Evolutionary conservation across 2,329 filamentous ascomycete genomes (phyloP).

Genomic region (Pyricularia sp.): DNA sequence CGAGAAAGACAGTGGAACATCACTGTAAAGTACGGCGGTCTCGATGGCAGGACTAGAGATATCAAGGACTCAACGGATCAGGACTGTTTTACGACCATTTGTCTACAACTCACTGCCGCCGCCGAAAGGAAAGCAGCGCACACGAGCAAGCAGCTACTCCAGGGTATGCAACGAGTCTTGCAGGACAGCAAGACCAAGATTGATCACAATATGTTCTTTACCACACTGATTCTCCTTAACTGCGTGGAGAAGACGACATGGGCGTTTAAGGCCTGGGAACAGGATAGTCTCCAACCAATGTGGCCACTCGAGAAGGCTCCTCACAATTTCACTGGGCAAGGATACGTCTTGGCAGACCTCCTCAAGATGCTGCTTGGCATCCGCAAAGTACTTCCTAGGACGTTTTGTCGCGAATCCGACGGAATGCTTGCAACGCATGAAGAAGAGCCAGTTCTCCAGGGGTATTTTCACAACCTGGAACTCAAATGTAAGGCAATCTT

Average conservation of each 20-base stretch:
- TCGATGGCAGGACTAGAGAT: slow-evolving; percentile 17
- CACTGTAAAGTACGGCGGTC: slow-evolving; percentile 23
- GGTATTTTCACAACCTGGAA: slow-evolving; percentile 43
- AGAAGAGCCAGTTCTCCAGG: slow-evolving; percentile 28
- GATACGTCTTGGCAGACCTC: slow-evolving; percentile 43
- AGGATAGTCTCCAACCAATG: slow-evolving; percentile 42
- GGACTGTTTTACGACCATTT: slow-evolving; percentile 47
- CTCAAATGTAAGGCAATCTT: slow-evolving; percentile 39
- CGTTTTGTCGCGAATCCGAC: slow-evolving; percentile 27
- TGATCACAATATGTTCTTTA: slow-evolving; percentile 48
- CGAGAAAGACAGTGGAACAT: slow-evolving; percentile 50
- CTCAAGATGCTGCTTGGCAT: slow-evolving; percentile 50
- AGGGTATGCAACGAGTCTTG: slow-evolving; percentile 46
- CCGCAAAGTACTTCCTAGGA: slow-evolving; percentile 44
- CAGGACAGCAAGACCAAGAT: slow-evolving; percentile 48
- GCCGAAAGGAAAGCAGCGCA: slow-evolving; percentile 50
- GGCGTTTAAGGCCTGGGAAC: slow-evolving; percentile 56
- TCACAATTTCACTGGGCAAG: slow-evolving; percentile 42
- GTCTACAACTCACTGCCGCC: slow-evolving; percentile 50
- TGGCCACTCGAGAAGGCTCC: slow-evolving; percentile 51
- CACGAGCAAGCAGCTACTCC: slow-evolving; percentile 44
- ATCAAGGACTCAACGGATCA: slow-evolving; percentile 41
- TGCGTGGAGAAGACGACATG: slow-evolving; percentile 56
- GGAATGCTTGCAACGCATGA: slow-evolving; percentile 34
- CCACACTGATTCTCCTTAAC: slow-evolving; percentile 49